A percentile compares a stretch with the other conserved stretches of the same genome.
These are phyloP conservation scores for Nasturtium officinale DNA, from an alignment of 345 rosid species.

Conservation along the genomic window DNA sequence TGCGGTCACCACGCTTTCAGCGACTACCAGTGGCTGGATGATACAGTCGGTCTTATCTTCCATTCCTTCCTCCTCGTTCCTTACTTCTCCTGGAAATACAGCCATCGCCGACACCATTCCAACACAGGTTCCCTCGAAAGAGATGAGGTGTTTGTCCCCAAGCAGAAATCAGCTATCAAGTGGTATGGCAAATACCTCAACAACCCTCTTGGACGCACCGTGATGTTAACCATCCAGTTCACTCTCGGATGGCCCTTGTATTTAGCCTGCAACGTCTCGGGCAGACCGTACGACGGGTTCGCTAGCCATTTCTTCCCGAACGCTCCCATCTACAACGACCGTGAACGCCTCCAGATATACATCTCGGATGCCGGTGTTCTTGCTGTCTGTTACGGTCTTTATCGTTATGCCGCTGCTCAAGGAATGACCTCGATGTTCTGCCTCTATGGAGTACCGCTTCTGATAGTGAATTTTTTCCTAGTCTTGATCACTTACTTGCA, in stretches of 20 bases:
- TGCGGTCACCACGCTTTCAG: conserved; percentile 99
- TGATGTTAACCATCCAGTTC: conserved; percentile 54
- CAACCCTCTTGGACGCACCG: conserved; percentile 69
- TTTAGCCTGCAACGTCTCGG: conserved; percentile 76
- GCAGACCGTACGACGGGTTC: conserved; percentile 68
- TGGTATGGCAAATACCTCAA: conserved; percentile 74
- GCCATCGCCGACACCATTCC: conserved; percentile 95
- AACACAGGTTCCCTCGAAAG: conserved; percentile 81
- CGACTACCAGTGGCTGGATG: conserved; percentile 85
- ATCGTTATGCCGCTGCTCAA: conserved; percentile 52
- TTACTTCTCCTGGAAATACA: conserved; percentile 90
- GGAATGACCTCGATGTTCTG: conserved; percentile 70
- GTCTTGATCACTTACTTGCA: conserved; percentile 81
- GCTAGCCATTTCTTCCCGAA: conserved; percentile 80
- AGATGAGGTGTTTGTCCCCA: conserved; percentile 91
- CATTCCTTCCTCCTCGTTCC: conserved; percentile 88
- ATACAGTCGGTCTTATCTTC: conserved; percentile 75
- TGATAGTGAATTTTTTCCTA: conserved; percentile 68
- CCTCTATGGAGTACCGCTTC: conserved; percentile 68
- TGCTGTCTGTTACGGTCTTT: conserved; percentile 56
- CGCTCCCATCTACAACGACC: conserved; percentile 74
- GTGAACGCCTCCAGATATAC: conserved; percentile 74
- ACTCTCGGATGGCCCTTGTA: conserved; percentile 87
- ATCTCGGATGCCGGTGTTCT: conserved; percentile 73
- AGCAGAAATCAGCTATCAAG: conserved; percentile 48